Conservation (phyloP, 2,329 filamentous ascomycete species). For the Epichloe gansuensis region DNA sequence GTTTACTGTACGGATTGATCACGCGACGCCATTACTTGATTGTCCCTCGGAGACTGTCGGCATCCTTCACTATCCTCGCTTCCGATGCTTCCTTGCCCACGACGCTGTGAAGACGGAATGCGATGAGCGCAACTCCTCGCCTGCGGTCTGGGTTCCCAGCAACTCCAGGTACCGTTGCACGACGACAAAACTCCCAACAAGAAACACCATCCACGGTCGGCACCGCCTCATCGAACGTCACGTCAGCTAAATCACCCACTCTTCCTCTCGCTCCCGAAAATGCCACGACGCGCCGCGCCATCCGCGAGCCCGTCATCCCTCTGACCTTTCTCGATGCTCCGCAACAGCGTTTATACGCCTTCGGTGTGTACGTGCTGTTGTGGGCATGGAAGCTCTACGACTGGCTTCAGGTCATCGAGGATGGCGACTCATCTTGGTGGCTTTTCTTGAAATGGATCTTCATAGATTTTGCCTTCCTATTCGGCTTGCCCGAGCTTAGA, state of each 20-base stretch:
- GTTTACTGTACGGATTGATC: neutral
- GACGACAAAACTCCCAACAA: conserved; percentile 19
- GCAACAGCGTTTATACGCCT: conserved; percentile 77
- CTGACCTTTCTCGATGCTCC: conserved; percentile 75
- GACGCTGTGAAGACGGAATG: conserved; percentile 34
- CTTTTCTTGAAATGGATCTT: conserved; percentile 88
- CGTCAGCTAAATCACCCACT: conserved; percentile 18
- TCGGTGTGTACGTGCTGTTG: conserved; percentile 63
- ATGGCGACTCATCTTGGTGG: conserved; percentile 77
- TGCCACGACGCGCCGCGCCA: conserved; percentile 13
- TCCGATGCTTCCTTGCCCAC: conserved; percentile 5
- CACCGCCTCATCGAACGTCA: conserved; percentile 18
- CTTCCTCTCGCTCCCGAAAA: conserved; percentile 37
- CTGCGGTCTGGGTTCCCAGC: conserved; percentile 70
- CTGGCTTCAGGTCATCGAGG: conserved; percentile 63
- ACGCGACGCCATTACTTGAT: neutral
- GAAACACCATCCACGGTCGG: conserved; percentile 20
- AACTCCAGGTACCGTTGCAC: conserved; percentile 47
- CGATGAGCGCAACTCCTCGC: conserved; percentile 74
- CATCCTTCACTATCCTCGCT: neutral
- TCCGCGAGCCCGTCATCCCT: conserved; percentile 58
- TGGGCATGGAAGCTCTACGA: conserved; percentile 80
- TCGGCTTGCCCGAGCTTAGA: conserved; percentile 70
- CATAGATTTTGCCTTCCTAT: conserved; percentile 77
- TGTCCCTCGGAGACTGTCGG: neutral